Conservation (phyloP, 352 stramenopile genomes). For the Globisporangium uncinulatum region DNA sequence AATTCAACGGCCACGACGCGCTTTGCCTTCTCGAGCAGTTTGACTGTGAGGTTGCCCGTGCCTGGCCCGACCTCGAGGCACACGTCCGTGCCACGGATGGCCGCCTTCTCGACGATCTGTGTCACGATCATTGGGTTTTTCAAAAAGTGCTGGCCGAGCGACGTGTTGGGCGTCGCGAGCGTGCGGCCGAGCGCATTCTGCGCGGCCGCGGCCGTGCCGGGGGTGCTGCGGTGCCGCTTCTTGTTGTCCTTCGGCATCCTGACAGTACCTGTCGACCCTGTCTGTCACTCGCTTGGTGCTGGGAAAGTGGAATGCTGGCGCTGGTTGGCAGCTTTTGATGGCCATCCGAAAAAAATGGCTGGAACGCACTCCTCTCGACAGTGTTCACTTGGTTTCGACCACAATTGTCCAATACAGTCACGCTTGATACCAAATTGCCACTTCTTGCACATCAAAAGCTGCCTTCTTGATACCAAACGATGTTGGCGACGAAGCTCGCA, state of each 20-base stretch:
- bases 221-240: constrained; percentile 73
- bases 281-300: neutral
- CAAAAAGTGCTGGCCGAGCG: constrained; percentile 98
- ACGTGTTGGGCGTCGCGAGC: constrained; percentile 95
- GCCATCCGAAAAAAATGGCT: too few species aligned
- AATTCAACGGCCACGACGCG: constrained; percentile 98
- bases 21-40: constrained; percentile 96
- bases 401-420: too few species aligned
- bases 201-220: constrained; percentile 53
- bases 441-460: too few species aligned
- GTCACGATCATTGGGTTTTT: constrained; percentile 98
- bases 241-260: constrained; percentile 89
- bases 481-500: too few species aligned
- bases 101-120: constrained; percentile 96
- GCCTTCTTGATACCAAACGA: too few species aligned
- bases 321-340: neutral
- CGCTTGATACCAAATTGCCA: too few species aligned
- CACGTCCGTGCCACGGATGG: constrained; percentile 93
- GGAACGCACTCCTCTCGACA: too few species aligned
- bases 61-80: constrained; percentile 96
- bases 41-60: constrained; percentile 99
- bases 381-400: too few species aligned
- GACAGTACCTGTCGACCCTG: neutral
- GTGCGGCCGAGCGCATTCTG: constrained; percentile 85
- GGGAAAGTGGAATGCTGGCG: neutral